phyloP scores from a whole-genome alignment of 2,329 filamentous ascomycete species.

The Biscogniauxia marginata region DNA sequence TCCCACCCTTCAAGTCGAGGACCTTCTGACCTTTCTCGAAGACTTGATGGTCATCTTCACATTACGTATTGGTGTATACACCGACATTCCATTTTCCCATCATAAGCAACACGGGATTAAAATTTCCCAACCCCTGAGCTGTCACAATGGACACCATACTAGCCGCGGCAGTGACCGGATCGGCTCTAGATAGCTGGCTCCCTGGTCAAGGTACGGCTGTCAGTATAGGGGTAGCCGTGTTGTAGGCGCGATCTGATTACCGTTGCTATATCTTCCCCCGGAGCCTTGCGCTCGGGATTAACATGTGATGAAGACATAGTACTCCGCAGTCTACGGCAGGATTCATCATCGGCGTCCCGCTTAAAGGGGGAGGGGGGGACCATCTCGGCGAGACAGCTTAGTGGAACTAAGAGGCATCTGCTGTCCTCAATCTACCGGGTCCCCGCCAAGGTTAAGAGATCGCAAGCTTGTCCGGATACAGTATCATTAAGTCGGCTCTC shows the following conservation, averaged over 20 bases:
- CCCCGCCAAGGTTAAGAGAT: background rate
- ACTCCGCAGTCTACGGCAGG: background rate
- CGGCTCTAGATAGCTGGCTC: background rate
- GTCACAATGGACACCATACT: background rate
- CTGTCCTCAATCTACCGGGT: background rate
- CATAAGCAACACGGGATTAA: background rate
- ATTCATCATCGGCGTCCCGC: background rate
- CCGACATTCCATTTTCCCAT: background rate
- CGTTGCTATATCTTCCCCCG: background rate
- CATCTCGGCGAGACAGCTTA: background rate
- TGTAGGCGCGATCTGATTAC: background rate
- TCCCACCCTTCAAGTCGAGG: background rate
- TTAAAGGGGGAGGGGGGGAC: background rate
- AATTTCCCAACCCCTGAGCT: background rate
- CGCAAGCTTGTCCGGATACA: background rate
- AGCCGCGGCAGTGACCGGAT: background rate
- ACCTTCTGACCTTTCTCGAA: background rate
- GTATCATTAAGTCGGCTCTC: slow-evolving; percentile 1
- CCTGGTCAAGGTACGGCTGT: background rate
- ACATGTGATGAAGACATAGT: background rate
- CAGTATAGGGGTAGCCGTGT: background rate
- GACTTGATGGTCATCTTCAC: background rate
- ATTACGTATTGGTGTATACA: background rate
- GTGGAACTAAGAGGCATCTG: background rate
- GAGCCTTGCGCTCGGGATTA: background rate